Evolutionary conservation across 2,329 filamentous ascomycete species (phyloP).

Genomic region (Fusarium caatingaense): DNA sequence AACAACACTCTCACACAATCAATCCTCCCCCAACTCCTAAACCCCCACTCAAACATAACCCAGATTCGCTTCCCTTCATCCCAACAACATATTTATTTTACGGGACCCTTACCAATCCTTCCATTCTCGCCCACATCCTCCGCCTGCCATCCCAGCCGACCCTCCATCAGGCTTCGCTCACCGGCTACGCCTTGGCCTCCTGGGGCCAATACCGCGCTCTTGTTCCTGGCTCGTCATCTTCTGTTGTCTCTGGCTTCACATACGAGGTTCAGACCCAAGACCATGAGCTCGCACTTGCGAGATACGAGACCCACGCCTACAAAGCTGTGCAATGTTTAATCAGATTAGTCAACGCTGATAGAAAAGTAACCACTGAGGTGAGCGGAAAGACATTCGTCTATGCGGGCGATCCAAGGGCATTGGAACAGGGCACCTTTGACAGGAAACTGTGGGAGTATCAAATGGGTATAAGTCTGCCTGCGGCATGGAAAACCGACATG

Average conservation of each 20-base stretch:
- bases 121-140: constrained; percentile 1
- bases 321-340: not conserved
- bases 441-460: constrained; percentile 3
- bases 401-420: constrained; percentile 11
- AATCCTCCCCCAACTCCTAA: not conserved
- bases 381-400: constrained; percentile 11
- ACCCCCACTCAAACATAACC: not conserved
- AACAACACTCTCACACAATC: not conserved
- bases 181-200: constrained; percentile 5
- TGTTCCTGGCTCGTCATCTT: not conserved
- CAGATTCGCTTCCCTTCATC: not conserved
- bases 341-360: not conserved
- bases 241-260: not conserved
- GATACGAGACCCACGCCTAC: constrained; percentile 13
- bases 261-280: constrained; percentile 9
- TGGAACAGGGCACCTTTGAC: constrained; percentile 8
- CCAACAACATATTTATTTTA: constrained; percentile 6
- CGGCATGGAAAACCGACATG: not conserved
- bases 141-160: constrained; percentile 8
- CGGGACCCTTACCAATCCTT: not conserved
- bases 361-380: not conserved
- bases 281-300: constrained; percentile 8
- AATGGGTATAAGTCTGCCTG: not conserved
- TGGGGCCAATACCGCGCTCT: constrained; percentile 5
- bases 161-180: constrained; percentile 10